A percentile compares a stretch with the other conserved stretches of the same genome.
These are phyloP conservation scores for Eutrema heterophyllum DNA, from an alignment of 345 rosid species.

Conservation along the genomic window DNA sequence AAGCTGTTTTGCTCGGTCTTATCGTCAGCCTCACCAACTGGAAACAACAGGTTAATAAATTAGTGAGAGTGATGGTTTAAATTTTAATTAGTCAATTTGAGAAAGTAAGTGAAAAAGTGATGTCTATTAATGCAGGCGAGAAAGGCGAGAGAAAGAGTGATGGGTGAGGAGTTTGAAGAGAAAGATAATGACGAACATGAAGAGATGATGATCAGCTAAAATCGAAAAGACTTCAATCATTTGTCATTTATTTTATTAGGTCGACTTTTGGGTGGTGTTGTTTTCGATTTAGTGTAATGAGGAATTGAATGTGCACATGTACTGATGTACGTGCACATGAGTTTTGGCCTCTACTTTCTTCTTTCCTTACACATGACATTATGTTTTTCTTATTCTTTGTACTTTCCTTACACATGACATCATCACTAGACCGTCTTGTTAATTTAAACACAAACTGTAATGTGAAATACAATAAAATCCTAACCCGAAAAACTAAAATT, in stretches of 20 bases:
- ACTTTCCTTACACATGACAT: neutral
- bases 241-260: neutral
- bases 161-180: conserved; percentile 23
- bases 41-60: conserved; percentile 41
- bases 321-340: conserved; percentile 7
- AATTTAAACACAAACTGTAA: no score
- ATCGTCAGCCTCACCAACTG: conserved; percentile 27
- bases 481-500: no score
- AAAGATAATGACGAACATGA: conserved; percentile 22
- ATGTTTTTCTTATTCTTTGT: neutral
- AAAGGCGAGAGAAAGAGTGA: conserved; percentile 24
- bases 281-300: neutral
- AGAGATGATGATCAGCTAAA: neutral
- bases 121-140: conserved; percentile 17
- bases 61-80: neutral
- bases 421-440: no score
- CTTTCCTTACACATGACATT: neutral
- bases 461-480: no score
- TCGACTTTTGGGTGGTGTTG: neutral
- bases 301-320: neutral
- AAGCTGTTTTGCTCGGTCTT: conserved; percentile 26
- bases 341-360: conserved; percentile 5
- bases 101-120: no score
- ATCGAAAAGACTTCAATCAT: neutral
- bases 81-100: neutral